Conservation (phyloP, 352 stramenopile species). For the Phytopythium aichiense region DNA sequence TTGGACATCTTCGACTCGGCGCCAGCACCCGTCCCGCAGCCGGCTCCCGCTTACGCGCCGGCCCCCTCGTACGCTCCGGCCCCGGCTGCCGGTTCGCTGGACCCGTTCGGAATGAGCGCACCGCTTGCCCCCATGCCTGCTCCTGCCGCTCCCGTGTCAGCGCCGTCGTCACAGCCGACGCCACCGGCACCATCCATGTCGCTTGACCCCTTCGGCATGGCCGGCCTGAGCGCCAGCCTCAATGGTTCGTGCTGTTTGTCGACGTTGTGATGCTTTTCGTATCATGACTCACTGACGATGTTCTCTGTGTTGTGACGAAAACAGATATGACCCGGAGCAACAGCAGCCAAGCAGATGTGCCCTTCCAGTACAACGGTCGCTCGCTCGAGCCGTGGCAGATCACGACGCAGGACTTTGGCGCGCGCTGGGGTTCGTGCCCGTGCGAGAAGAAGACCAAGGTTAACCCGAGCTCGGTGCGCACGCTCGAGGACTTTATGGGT, state of each 20-base stretch:
- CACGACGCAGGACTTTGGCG: slow-evolving; percentile 86
- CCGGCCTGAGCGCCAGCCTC: slow-evolving; percentile 56
- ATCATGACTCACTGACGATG: neutral
- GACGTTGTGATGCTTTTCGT: neutral
- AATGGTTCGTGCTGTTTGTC: slow-evolving; percentile 39
- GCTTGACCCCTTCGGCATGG: slow-evolving; percentile 76
- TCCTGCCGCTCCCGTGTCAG: slow-evolving; percentile 18
- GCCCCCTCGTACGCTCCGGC: slow-evolving; percentile 8
- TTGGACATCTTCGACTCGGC: slow-evolving; percentile 80
- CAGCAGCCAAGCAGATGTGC: slow-evolving; percentile 21
- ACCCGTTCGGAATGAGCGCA: slow-evolving; percentile 66
- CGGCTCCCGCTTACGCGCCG: slow-evolving; percentile 18
- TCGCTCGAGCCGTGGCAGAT: slow-evolving; percentile 80
- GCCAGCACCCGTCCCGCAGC: slow-evolving; percentile 24
- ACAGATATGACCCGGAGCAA: slow-evolving; percentile 40
- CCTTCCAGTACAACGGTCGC: slow-evolving; percentile 82
- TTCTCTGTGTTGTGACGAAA: neutral
- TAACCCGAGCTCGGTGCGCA: slow-evolving; percentile 70
- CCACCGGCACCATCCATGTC: slow-evolving; percentile 15
- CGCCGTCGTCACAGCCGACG: slow-evolving; percentile 20
- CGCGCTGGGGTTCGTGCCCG: slow-evolving; percentile 73
- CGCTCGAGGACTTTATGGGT: slow-evolving; percentile 79
- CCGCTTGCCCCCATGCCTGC: slow-evolving; percentile 24
- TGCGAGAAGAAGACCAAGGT: slow-evolving; percentile 86
- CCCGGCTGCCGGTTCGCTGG: slow-evolving; percentile 7